Evolutionary conservation across 83 land plant genomes (phyloP), one percentile per base, ranked within the genome.

Genomic region (Picea abies): DNA sequence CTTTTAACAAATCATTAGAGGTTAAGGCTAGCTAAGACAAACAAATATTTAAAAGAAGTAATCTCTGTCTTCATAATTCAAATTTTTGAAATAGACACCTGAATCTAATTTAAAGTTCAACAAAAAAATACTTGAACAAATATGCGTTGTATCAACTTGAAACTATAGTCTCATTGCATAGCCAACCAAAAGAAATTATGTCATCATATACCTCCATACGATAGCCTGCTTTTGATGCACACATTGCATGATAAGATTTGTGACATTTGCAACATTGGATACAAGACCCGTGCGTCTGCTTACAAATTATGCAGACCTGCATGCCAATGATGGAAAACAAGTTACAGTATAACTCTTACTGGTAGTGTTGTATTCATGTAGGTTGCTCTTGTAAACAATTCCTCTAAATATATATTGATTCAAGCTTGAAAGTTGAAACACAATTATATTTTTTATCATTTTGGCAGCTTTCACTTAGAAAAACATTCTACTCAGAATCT

Each of bases 171-270:
- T 52, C 11, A 52, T 52, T 52, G 56, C 56, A 11, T 52, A 52
- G 12, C 56, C 56, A 10, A 52, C 56, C 56, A 52, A 52, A 52
- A 52, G 14, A 10, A 52, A 52, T 52, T 52, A 52, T 52, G 12
- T 10, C 10, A 11, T 10, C 56, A 68, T 63, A 67, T 78, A 96
- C 98, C 98, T 97, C 99, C 98, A 97, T 97, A 62, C 93, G 90
- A 81, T 97, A 96, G 64, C 98, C 99, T 60, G 99, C 99, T 79
- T 92, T 91, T 86, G 95, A 92, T 63, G 97, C 98, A 88, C 99
- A 97, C 94, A 90, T 97, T 41, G 97, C 94, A 87, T 96, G 99
- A 82, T 91, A 97, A 70, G 86, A 84, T 29, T 94, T 96, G 41
- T 91, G 91, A 81, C 99, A 97, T 80, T 84, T 93, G 78, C 81